Evolutionary conservation across 2,329 filamentous ascomycete genomes (phyloP), one percentile per base, ranked within the genome.

Genomic region (Thielaviopsis euricoi): DNA sequence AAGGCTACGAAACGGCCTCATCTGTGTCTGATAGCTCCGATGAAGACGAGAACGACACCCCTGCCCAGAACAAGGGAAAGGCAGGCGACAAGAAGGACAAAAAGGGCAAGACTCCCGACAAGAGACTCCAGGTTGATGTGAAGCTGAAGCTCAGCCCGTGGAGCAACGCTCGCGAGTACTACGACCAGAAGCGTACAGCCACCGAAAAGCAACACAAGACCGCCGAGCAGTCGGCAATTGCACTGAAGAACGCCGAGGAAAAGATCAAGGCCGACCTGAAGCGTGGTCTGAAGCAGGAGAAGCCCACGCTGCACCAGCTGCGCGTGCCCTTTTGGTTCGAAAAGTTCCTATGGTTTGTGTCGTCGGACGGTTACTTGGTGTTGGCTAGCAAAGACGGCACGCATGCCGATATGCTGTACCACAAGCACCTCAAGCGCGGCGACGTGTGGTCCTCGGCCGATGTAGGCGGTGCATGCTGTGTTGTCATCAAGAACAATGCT

Each of bases 341-440:
- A 66, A 98, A 98, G 70, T 98, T 95, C 65, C 75, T 83, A 26
- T 97, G 89, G 78, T 98, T 98, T 71, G 80, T 97, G 64, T 96
- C 90, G 0, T 94, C 89, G 0, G 93, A 98, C 66, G 90, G 91
- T 4, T 96, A 97, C 67, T 77, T 98, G 6, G 87, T 97, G 0
- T 77, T 98, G 17, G 91, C 83, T 51, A 91, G 89, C 17, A 89
- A 88, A 61, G 93, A 98, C 71, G 79, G 83, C 1, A 85, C 88
- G 64, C 93, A 98, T 67, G 89, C 86, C 65, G 93, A 98, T 68
- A 84, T 90, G 48, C 74, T 98, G n/a, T 98, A 97, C 72, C 83
- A 84, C 61, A 81, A 81, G 23, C 85, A 97, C 65, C 72, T 98
- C 51, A 85, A 84, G 62, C 94, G 89, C 66, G 93, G 91, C 4